phyloP scores from a whole-genome alignment of 768 basidiomycete genomes.

The Trametes gibbosa region DNA sequence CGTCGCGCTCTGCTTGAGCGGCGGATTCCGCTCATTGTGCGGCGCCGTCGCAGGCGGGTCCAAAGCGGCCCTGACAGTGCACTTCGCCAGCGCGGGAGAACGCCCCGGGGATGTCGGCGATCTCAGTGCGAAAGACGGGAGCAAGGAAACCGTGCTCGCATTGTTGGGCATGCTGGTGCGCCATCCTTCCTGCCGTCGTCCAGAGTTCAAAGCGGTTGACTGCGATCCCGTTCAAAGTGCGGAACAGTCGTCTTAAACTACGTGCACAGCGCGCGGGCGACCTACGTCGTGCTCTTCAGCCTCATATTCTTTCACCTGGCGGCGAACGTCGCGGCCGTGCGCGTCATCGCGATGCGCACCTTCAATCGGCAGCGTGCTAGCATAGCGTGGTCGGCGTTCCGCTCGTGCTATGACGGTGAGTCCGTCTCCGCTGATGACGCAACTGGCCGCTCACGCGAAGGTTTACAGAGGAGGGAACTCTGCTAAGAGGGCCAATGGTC shows the following conservation, averaged over 20 bases:
- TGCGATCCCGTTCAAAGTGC: conserved; percentile 35
- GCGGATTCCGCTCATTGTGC: conserved; percentile 56
- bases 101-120: conserved; percentile 66
- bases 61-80: conserved; percentile 65
- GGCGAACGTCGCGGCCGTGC: conserved; percentile 61
- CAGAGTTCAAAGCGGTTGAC: background rate
- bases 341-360: conserved; percentile 52
- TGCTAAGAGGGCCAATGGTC: background rate
- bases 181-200: background rate
- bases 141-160: conserved; percentile 68
- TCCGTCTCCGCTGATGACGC: background rate
- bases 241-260: conserved; percentile 59
- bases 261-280: conserved; percentile 45
- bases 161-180: conserved; percentile 66
- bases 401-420: conserved; percentile 18
- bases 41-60: conserved; percentile 66
- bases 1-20: conserved; percentile 53
- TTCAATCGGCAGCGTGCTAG: conserved; percentile 59
- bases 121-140: conserved; percentile 68
- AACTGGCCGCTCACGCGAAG: background rate
- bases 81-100: conserved; percentile 53
- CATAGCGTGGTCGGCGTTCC: conserved; percentile 50
- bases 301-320: conserved; percentile 53
- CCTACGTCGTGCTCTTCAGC: conserved; percentile 48
- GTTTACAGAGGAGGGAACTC: conserved; percentile 26